Evolutionary conservation across 441 rosid species (phyloP), one percentile per base, ranked within the genome.

Genomic region (Euphorbia celastroides): DNA sequence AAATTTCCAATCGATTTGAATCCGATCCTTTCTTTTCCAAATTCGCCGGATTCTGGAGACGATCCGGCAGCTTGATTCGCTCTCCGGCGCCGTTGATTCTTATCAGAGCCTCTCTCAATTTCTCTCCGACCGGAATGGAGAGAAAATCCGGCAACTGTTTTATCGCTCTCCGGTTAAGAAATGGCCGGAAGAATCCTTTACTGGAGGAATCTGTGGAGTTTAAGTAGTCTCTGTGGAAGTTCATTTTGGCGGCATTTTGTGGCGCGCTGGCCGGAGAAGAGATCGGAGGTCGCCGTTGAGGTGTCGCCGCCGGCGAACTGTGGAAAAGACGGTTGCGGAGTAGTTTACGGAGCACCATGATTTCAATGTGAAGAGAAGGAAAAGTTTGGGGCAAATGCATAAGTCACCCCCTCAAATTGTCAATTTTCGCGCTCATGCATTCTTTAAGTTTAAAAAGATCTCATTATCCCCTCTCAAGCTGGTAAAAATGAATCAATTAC

Each of bases 301-400:
- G 25, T 2, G 60, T 71, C 19, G 80, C 72, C 28, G 75, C 64
- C 54, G 41, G 70, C 59, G 44, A 82, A n/a, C n/a, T n/a, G n/a
- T n/a, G n/a, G n/a, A n/a, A n/a, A n/a, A n/a, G 64, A 70, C 88
- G 81, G 70, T 81, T 82, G 10, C 77, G 38, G 28, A 86, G 64
- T 0, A 74, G 69, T 65, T 58, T 77, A 0, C 80, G 85, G 60
- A 86, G 78, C 70, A 90, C 86, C 94, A 88, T 91, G 44, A 60
- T n/a, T n/a, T n/a, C n/a, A n/a, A n/a, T n/a, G n/a, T n/a, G n/a
- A n/a, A n/a, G n/a, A n/a, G n/a, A n/a, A n/a, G n/a, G n/a, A n/a
- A n/a, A n/a, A n/a, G n/a, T n/a, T n/a, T n/a, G n/a, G n/a, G n/a
- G n/a, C n/a, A n/a, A n/a, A n/a, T n/a, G n/a, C n/a, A n/a, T n/a